phyloP scores from a whole-genome alignment of 306 rosid species.

The Trifolium pratense region DNA sequence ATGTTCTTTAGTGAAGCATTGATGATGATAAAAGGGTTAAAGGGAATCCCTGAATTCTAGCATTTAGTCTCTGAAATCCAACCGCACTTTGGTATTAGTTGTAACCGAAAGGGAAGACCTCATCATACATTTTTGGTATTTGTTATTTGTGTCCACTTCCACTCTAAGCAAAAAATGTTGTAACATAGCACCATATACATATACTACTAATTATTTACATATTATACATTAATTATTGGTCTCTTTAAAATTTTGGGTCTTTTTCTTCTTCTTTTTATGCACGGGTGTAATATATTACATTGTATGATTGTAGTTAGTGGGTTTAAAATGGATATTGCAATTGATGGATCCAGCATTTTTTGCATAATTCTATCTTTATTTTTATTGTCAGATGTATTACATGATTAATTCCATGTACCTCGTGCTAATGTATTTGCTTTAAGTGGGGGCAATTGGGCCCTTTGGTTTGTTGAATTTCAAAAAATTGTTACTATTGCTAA shows the following conservation, averaged over 20 bases:
- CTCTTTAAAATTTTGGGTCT: conserved; percentile 28
- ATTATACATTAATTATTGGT: conserved; percentile 50
- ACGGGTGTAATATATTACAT: conserved; percentile 51
- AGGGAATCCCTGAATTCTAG: conserved; percentile 54
- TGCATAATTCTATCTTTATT: conserved; percentile 38
- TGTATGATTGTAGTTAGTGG: conserved; percentile 51
- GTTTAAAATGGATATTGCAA: conserved; percentile 42
- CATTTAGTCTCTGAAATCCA: conserved; percentile 48
- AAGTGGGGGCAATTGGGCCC: conserved; percentile 53
- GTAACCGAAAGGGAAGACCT: conserved; percentile 55
- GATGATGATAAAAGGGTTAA: conserved; percentile 29
- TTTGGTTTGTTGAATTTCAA: conserved; percentile 33
- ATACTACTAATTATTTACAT: conserved; percentile 38
- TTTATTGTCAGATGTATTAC: conserved; percentile 33
- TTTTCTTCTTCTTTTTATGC: conserved; percentile 41
- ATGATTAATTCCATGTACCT: conserved; percentile 44
- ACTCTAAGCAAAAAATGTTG: conserved; percentile 49
- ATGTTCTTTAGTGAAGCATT: conserved; percentile 33
- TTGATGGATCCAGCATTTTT: conserved; percentile 52
- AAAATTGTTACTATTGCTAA: conserved; percentile 11
- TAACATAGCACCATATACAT: conserved; percentile 31
- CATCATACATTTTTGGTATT: conserved; percentile 47
- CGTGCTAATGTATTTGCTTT: conserved; percentile 42
- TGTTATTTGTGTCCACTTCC: conserved; percentile 53
- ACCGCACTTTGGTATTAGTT: conserved; percentile 48